Evolutionary conservation across 2,329 filamentous ascomycete species (phyloP), one percentile per base, ranked within the genome.

Genomic region (Parasarocladium wereldwijsianum): DNA sequence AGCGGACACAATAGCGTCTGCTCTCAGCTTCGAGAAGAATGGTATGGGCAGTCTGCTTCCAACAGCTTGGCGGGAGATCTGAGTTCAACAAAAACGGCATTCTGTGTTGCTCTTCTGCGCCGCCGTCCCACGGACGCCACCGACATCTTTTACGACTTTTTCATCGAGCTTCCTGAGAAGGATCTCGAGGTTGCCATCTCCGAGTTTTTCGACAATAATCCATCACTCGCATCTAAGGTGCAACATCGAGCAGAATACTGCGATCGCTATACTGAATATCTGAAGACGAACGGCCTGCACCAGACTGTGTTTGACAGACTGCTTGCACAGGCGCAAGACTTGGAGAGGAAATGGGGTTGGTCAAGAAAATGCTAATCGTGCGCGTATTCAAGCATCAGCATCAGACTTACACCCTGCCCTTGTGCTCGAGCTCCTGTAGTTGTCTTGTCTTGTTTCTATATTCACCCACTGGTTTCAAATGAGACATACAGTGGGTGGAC

Each of bases 221-320:
- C 25, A 22, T 13, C 25, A 18, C 33, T 38, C 23, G 35, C 34
- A 6, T 16, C 32, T 17, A 34, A 37, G 23, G 38, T 29, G 16
- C 34, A 37, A 32, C 25, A 26, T 13, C 37, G 35, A 18, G 29
- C 28, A 26, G 29, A 39, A 26, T 30, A 38, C 4, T 37, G 32
- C 30, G 34, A 42, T 19, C 35, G 26, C n/a, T 43, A 39, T 17
- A 39, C 38, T 11, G 23, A 35, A 11, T 34, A 38, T 17, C 26
- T 40, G 20, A 39, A 38, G 29, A 22, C 35, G 8, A 36, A 41
- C 9, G 36, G 36, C 9, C 26, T 40, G 9, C 36, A 39, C 17
- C 35, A 36, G 22, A 34, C 35, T 3, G 28, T 37, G 28, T 3
- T 19, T 19, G 37, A 36, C 8, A 36, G 27, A 17, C 23, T 38